A percentile compares a stretch with the other conserved stretches of the same genome.
phyloP scores from a whole-genome alignment of 2,329 filamentous ascomycete genomes.

The Beauveria medogensis region DNA sequence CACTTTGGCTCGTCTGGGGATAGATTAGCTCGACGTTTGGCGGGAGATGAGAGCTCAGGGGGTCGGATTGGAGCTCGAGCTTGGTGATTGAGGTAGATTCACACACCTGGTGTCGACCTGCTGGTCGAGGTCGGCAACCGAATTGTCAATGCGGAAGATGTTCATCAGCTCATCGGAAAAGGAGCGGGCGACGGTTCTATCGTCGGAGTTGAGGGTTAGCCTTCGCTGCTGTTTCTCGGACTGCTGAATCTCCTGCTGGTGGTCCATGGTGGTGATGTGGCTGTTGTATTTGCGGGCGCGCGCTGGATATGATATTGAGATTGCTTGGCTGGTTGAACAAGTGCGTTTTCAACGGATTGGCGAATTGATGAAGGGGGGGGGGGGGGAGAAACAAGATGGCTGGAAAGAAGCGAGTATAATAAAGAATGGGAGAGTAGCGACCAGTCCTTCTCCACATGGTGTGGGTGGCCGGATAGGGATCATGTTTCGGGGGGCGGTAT shows the following conservation, averaged over 20 bases:
- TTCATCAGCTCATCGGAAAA: slow-evolving; percentile 83
- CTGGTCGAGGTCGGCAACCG: slow-evolving; percentile 63
- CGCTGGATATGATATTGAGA: background rate
- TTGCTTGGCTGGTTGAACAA: slow-evolving; percentile 11
- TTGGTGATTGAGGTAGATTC: background rate
- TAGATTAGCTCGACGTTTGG: background rate
- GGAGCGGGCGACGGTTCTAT: slow-evolving; percentile 75
- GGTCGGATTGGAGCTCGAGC: background rate
- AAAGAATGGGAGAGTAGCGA: slow-evolving; percentile 8
- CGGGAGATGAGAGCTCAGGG: background rate
- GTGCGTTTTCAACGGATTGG: background rate
- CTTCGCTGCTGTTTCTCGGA: slow-evolving; percentile 5
- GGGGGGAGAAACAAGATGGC: background rate
- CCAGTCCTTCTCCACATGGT: slow-evolving; percentile 9
- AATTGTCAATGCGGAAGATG: slow-evolving; percentile 80
- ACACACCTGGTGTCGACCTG: slow-evolving; percentile 76
- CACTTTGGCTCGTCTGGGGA: slow-evolving; percentile 67
- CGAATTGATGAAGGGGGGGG: background rate
- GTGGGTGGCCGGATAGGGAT: slow-evolving; percentile 7
- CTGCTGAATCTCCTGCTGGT: background rate
- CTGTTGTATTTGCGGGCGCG: background rate
- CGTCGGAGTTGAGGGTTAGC: slow-evolving; percentile 7
- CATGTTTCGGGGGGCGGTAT: slow-evolving; percentile 1
- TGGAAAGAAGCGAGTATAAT: slow-evolving; percentile 7
- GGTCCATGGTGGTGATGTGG: background rate